These are phyloP conservation scores for Rhododendron ferrugineum DNA, from an alignment of 148 eudicot genomes.

Conservation along the genomic window DNA sequence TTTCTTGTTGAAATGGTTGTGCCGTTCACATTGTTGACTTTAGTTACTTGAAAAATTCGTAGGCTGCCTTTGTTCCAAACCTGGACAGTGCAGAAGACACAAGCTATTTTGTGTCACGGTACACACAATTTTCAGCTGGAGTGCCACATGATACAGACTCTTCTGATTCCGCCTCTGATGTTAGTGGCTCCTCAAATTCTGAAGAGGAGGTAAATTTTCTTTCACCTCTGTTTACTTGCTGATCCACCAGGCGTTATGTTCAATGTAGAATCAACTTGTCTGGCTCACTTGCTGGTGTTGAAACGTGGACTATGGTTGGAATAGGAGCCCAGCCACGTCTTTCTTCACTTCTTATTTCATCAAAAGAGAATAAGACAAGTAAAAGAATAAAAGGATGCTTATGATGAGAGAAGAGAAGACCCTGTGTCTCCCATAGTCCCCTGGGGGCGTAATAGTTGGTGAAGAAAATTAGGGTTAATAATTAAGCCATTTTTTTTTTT, in stretches of 20 bases:
- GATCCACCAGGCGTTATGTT: background rate
- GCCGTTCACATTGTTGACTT: background rate
- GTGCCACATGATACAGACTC: conserved; percentile 23
- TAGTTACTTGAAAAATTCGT: background rate
- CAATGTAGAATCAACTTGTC: background rate
- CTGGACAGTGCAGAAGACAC: conserved; percentile 59
- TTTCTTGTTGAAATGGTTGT: conserved; percentile 3
- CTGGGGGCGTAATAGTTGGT: background rate
- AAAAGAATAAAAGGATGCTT: too few species aligned
- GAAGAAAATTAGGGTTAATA: background rate
- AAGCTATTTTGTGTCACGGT: conserved; percentile 60
- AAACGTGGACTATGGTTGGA: background rate
- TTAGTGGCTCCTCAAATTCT: conserved; percentile 32
- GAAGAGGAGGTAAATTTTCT: conserved; percentile 35
- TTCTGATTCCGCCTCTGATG: conserved; percentile 41
- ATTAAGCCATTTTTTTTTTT: too few species aligned
- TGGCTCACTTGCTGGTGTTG: background rate
- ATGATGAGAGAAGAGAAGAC: too few species aligned
- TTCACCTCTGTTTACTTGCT: background rate
- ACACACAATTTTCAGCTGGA: conserved; percentile 34
- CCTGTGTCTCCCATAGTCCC: background rate
- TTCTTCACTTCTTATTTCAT: background rate
- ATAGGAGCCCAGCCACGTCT: background rate
- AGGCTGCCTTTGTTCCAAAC: conserved; percentile 72
- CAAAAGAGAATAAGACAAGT: too few species aligned